Conservation (phyloP, 1,284 basidiomycete genomes). For the Fomitopsis palustris region DNA sequence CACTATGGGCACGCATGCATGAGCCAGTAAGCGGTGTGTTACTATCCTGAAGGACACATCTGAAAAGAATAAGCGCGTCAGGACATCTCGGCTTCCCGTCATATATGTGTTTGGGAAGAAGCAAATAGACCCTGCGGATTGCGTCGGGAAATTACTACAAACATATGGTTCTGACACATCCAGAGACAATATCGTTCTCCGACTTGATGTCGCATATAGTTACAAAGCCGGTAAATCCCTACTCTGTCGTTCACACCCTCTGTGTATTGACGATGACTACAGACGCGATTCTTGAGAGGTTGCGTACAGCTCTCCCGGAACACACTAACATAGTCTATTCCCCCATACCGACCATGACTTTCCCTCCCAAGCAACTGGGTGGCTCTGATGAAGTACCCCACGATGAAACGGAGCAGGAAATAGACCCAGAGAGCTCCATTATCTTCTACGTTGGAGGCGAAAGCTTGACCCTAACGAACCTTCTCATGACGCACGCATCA, state of each 20-base stretch:
- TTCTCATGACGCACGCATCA: conserved; percentile 75
- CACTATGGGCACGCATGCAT: conserved; percentile 98
- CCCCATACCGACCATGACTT: conserved; percentile 11
- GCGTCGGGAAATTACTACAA: conserved; percentile 41
- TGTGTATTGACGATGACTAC: background rate
- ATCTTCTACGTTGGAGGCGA: conserved; percentile 87
- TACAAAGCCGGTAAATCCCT: conserved; percentile 52
- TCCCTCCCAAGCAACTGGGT: background rate
- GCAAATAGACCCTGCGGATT: conserved; percentile 47
- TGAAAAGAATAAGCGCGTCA: conserved; percentile 21
- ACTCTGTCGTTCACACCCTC: no score
- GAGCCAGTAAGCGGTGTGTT: conserved; percentile 59
- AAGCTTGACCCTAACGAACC: conserved; percentile 79
- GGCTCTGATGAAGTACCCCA: background rate
- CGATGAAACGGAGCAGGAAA: background rate
- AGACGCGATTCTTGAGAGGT: conserved; percentile 36
- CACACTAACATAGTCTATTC: conserved; percentile 18
- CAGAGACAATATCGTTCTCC: conserved; percentile 44
- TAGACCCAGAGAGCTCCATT: conserved; percentile 18
- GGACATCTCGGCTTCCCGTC: conserved; percentile 77
- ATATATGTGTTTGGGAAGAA: conserved; percentile 84
- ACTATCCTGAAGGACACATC: background rate
- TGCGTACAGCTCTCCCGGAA: conserved; percentile 25
- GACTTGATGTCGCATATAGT: conserved; percentile 83
- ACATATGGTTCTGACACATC: conserved; percentile 12